phyloP scores from a whole-genome alignment of 192 early-diverging fungal genomes.

The Backusella luteola region DNA sequence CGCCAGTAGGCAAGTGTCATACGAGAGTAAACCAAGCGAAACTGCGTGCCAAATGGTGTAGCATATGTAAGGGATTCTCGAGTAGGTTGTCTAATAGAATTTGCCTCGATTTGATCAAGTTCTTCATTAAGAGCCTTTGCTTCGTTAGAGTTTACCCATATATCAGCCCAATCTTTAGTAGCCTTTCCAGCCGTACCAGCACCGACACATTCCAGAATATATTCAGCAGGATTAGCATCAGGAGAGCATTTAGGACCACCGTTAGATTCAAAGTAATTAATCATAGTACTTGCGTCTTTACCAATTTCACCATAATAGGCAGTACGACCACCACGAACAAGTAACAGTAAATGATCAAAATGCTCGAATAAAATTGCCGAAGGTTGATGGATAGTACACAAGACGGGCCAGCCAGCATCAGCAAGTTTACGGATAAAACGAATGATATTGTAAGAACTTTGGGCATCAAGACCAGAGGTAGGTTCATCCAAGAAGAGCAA shows the following conservation, averaged over 20 bases:
- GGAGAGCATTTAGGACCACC: conserved; percentile 66
- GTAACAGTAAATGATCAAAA: conserved; percentile 81
- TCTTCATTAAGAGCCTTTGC: conserved; percentile 36
- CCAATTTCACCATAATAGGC: conserved; percentile 85
- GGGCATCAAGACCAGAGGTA: conserved; percentile 75
- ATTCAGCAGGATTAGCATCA: conserved; percentile 80
- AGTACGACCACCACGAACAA: conserved; percentile 76
- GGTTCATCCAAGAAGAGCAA: conserved; percentile 79
- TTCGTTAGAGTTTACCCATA: conserved; percentile 69
- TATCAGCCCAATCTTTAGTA: conserved; percentile 64
- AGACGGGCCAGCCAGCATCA: conserved; percentile 65
- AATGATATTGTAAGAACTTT: conserved; percentile 73
- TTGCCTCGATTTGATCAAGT: conserved; percentile 49
- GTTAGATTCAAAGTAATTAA: conserved; percentile 71
- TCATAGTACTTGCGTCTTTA: conserved; percentile 56
- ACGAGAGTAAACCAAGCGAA: conserved; percentile 58
- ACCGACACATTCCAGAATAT: conserved; percentile 80
- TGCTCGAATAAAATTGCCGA: conserved; percentile 77
- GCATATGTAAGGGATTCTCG: conserved; percentile 47
- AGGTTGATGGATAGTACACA: conserved; percentile 88
- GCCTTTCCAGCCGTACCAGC: conserved; percentile 55
- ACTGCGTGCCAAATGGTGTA: conserved; percentile 42
- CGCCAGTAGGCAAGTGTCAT: conserved; percentile 73
- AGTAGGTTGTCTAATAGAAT: conserved; percentile 27
- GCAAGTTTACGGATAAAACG: conserved; percentile 70